A percentile compares a stretch with the other conserved stretches of the same genome.
Evolutionary conservation across 768 basidiomycete genomes (phyloP).

Genomic region (Suillus decipiens): DNA sequence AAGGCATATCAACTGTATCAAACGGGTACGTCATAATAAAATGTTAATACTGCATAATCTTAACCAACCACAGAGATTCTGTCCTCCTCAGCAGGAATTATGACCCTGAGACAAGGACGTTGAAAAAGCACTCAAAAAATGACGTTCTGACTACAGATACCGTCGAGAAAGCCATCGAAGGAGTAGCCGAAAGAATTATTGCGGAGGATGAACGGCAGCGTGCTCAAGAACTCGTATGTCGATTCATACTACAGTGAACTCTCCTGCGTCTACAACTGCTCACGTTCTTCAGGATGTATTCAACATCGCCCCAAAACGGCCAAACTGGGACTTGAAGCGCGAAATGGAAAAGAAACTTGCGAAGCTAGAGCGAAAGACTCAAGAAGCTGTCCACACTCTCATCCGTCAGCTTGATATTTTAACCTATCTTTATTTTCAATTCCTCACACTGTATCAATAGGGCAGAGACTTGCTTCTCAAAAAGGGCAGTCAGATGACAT

Average conservation of each 20-base stretch:
- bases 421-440: slow-evolving; percentile 11
- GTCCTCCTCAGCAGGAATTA: slow-evolving; percentile 79
- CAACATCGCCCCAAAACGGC: slow-evolving; percentile 96
- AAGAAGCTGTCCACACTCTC: slow-evolving; percentile 88
- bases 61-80: slow-evolving; percentile 40
- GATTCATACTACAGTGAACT: slow-evolving; percentile 7
- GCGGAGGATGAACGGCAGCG: slow-evolving; percentile 83
- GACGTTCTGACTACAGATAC: slow-evolving; percentile 73
- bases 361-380: slow-evolving; percentile 88
- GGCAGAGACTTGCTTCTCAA: slow-evolving; percentile 77
- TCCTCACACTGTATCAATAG: slow-evolving; percentile 38
- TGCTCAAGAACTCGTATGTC: slow-evolving; percentile 82
- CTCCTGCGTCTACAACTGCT: slow-evolving; percentile 6
- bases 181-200: slow-evolving; percentile 83
- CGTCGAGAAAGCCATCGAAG: slow-evolving; percentile 82
- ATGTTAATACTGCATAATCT: background rate
- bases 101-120: slow-evolving; percentile 83
- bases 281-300: slow-evolving; percentile 71
- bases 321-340: slow-evolving; percentile 95
- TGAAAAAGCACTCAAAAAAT: slow-evolving; percentile 64
- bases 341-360: slow-evolving; percentile 90
- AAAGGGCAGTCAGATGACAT: slow-evolving; percentile 80
- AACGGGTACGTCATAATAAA: slow-evolving; percentile 38
- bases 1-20: slow-evolving; percentile 48
- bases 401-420: slow-evolving; percentile 66